These are phyloP conservation scores for Leccinellum albellum DNA, from an alignment of 768 basidiomycete genomes.

Conservation along the genomic window DNA sequence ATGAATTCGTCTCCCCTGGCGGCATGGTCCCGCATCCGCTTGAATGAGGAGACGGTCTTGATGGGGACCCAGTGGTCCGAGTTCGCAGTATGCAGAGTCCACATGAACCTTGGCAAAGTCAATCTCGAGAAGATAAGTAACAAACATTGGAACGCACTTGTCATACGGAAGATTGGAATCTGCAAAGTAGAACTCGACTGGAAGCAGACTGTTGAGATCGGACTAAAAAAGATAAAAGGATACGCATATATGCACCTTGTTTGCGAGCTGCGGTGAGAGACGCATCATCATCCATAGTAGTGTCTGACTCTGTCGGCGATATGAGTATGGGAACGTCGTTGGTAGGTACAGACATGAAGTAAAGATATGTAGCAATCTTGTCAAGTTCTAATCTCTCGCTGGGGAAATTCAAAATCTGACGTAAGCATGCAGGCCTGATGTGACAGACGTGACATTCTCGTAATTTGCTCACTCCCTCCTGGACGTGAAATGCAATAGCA, in stretches of 20 bases:
- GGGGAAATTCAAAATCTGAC: no score
- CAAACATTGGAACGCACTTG: constrained; percentile 44
- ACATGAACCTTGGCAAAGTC: constrained; percentile 72
- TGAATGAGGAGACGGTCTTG: constrained; percentile 85
- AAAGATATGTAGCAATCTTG: no score
- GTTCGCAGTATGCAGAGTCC: constrained; percentile 79
- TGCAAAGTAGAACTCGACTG: constrained; percentile 96
- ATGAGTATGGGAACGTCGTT: background rate
- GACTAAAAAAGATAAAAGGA: background rate
- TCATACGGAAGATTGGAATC: constrained; percentile 94
- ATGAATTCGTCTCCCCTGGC: constrained; percentile 65
- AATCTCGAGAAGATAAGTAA: background rate
- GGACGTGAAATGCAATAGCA: no score
- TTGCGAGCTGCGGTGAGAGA: constrained; percentile 47
- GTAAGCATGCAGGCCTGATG: no score
- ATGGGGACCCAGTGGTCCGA: constrained; percentile 89
- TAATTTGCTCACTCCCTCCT: no score
- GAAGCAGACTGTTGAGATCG: background rate
- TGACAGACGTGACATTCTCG: no score
- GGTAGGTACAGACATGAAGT: background rate
- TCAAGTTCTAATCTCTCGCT: no score
- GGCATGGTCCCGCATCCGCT: constrained; percentile 81
- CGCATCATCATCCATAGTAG: constrained; percentile 33
- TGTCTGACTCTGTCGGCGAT: constrained; percentile 4
- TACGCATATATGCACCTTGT: constrained; percentile 46